Evolutionary conservation across 768 basidiomycete genomes (phyloP).

Genomic region (Pleurotus salmoneostramineus): DNA sequence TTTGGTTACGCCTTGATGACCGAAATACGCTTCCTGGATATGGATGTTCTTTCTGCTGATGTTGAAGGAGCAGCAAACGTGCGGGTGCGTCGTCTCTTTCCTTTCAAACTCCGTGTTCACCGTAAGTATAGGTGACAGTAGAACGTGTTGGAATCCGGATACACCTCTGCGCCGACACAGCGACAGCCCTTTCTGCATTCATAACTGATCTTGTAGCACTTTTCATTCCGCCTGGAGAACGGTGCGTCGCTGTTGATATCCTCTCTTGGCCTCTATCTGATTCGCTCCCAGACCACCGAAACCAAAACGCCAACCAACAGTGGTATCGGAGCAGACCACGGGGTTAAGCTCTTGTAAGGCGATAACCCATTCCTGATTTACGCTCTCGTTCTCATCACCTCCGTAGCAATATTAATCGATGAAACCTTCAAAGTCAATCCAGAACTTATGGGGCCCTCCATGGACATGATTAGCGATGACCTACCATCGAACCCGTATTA

Average conservation of each 20-base stretch:
- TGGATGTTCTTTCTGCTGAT: slow-evolving; percentile 32
- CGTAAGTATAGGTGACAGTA: slow-evolving; percentile 45
- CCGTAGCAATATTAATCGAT: slow-evolving; percentile 72
- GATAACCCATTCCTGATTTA: neutral
- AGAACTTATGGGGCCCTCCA: slow-evolving; percentile 63
- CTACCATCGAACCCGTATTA: slow-evolving; percentile 88
- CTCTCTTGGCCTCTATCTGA: neutral
- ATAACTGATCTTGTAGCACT: slow-evolving; percentile 44
- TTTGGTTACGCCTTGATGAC: slow-evolving; percentile 68
- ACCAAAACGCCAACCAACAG: slow-evolving; percentile 23
- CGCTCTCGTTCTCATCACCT: neutral
- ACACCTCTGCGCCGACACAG: slow-evolving; percentile 78
- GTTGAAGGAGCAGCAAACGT: slow-evolving; percentile 27
- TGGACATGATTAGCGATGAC: slow-evolving; percentile 91
- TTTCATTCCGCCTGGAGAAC: slow-evolving; percentile 26
- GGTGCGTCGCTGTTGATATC: neutral
- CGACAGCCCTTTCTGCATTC: slow-evolving; percentile 54
- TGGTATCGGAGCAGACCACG: slow-evolving; percentile 23
- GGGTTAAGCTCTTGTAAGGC: slow-evolving; percentile 33
- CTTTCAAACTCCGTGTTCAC: neutral
- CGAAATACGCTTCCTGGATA: slow-evolving; percentile 50
- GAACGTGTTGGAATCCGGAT: slow-evolving; percentile 50
- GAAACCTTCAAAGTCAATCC: slow-evolving; percentile 74
- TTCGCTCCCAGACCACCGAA: slow-evolving; percentile 20
- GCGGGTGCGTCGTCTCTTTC: slow-evolving; percentile 21